phyloP scores from a whole-genome alignment of 441 rosid genomes.

The Populus tomentosa region DNA sequence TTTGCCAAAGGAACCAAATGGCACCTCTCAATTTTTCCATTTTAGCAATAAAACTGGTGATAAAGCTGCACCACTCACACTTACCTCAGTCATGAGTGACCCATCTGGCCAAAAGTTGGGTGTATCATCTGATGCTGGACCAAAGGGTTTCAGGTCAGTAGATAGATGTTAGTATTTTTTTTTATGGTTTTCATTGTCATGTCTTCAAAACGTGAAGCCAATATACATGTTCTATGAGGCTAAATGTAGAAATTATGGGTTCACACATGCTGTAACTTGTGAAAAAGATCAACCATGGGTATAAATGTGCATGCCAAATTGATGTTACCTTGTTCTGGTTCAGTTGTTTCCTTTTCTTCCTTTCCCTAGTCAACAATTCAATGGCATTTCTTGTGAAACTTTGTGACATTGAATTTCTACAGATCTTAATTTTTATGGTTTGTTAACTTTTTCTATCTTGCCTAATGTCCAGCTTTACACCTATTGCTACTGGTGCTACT shows the following conservation, averaged over 20 bases:
- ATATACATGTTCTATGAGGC: not conserved
- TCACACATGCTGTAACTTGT: not conserved
- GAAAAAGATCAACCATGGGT: not conserved
- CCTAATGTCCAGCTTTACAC: constrained; percentile 36
- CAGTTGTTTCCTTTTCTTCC: not conserved
- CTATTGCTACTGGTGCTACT: constrained; percentile 30
- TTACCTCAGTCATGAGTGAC: constrained; percentile 21
- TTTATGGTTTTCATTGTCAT: not conserved
- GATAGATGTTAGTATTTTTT: not conserved
- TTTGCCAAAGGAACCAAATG: constrained; percentile 31
- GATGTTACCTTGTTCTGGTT: not conserved
- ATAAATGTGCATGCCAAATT: not conserved
- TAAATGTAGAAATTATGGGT: not conserved
- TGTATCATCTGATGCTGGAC: constrained; percentile 20
- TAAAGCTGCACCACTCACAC: constrained; percentile 16
- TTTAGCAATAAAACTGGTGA: constrained; percentile 21
- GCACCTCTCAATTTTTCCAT: constrained; percentile 15
- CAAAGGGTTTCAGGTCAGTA: constrained; percentile 45
- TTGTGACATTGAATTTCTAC: not conserved
- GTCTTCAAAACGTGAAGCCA: not conserved
- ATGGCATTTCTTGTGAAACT: not conserved
- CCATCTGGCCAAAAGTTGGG: constrained; percentile 23
- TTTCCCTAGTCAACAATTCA: too few species aligned
- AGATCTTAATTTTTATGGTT: not conserved
- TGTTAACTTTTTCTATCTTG: not conserved